phyloP scores from a whole-genome alignment of 2,329 filamentous ascomycete species.

The Ilyonectria sp. region DNA sequence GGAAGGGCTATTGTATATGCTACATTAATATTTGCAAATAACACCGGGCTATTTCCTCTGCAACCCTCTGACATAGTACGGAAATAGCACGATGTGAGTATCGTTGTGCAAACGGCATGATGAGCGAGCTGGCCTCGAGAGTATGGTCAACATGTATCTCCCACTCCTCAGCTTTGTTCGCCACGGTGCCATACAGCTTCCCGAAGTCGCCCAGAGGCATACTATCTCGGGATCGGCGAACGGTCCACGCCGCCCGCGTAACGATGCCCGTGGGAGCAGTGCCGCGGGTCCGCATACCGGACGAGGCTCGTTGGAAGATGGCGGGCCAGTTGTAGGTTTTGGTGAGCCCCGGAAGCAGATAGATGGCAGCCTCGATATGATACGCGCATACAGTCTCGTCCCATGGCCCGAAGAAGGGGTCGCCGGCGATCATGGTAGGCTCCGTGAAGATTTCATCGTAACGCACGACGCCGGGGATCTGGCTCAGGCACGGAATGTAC shows the following conservation, averaged over 20 bases:
- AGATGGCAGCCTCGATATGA: conserved; percentile 30
- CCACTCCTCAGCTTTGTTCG: not conserved
- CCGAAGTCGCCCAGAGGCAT: not conserved
- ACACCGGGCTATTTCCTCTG: conserved; percentile 11
- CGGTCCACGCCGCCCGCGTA: conserved; percentile 7
- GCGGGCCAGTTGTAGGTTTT: conserved; percentile 7
- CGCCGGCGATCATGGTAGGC: conserved; percentile 51
- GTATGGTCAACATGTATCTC: conserved; percentile 14
- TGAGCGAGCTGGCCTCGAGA: not conserved
- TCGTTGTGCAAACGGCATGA: conserved; percentile 24
- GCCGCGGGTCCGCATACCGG: conserved; percentile 7
- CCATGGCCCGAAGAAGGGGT: conserved; percentile 57
- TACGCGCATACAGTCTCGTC: conserved; percentile 52
- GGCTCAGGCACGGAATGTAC: conserved; percentile 4
- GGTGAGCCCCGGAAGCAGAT: not conserved
- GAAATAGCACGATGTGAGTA: conserved; percentile 7
- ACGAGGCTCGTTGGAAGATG: not conserved
- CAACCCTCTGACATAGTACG: conserved; percentile 4
- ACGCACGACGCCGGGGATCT: conserved; percentile 9
- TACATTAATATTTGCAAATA: conserved; percentile 5
- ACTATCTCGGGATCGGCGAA: conserved; percentile 1
- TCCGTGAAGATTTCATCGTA: conserved; percentile 39
- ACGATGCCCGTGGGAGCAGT: not conserved
- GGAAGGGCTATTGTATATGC: not conserved
- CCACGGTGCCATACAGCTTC: not conserved